Base-by-base conservation (phyloP, 176 grass and related monocot genomes). In the Avena sativa region DNA sequence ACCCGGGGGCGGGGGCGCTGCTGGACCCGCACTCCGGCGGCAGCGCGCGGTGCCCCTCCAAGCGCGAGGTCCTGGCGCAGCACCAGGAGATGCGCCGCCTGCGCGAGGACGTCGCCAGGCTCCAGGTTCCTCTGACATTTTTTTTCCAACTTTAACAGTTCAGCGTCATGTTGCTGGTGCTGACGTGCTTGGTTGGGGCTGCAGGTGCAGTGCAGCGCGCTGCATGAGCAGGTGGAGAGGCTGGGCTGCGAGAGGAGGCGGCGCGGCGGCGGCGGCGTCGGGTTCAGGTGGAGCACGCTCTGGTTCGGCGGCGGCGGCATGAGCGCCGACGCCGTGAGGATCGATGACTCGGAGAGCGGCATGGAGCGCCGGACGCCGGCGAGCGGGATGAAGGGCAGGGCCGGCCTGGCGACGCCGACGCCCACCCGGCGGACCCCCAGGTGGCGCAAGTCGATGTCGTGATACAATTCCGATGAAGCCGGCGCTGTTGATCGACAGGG, bases 41-140 rank as follows among this genome's bases (percentile, higher is more conserved):
- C 69, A 20, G 83, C 19, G 91, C 71, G 48, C 94, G 92, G 16
- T 96, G 92, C 78, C 89, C 91, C 4, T 99, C 94, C 32, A 99
- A 99, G 89, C 86, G 97, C 43, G 94, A 94, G 87, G 90, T 91
- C 34, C 83, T 96, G 28, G 87, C 71, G 56, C 90, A 96, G 85
- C 97, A 99, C 75, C 94, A 96, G 83, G 97, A 99, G 89, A 67
- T 94, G 53, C 94, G 94, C 26, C 87, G 91, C 20, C 91, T 99
- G 28, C 91, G 94, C 51, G 97, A 99, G 51, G 97, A 99, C 21
- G 90, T 99, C 43, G 89, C 86, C 43, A 88, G 91, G 67, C 92
- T 99, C 59, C 97, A 96, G 79, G 92, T 93, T 30, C 87, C 87
- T 12, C 1, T n/a, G 0, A 0, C 26, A 28, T 28, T 28, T 32